A percentile compares a stretch with the other conserved stretches of the same genome.
These are phyloP conservation scores for rapeseed (Brassica napus) DNA, from an alignment of 345 rosid genomes.

Conservation along the genomic window DNA sequence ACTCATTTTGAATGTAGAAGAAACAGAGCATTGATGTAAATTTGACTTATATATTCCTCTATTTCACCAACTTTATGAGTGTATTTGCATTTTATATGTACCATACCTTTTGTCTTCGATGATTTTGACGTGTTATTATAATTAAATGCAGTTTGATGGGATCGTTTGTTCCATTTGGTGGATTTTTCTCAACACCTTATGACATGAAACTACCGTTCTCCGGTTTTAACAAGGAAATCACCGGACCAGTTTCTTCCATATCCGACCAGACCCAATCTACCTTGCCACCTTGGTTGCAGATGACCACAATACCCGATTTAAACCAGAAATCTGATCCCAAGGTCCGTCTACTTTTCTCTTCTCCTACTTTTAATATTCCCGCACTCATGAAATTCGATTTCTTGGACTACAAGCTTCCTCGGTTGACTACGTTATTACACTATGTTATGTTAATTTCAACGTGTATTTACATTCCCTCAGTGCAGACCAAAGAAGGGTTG, in stretches of 20 bases:
- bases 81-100: not conserved
- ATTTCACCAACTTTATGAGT: constrained; percentile 19
- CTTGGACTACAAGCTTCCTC: constrained; percentile 27
- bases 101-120: not conserved
- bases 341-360: constrained; percentile 45
- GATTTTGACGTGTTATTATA: not conserved
- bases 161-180: constrained; percentile 91
- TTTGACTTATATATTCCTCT: not conserved
- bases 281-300: constrained; percentile 74
- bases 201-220: constrained; percentile 53
- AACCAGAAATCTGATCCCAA: constrained; percentile 43
- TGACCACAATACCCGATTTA: constrained; percentile 47
- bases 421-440: not conserved
- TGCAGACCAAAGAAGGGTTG: constrained; percentile 65
- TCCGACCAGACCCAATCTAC: constrained; percentile 62
- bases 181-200: constrained; percentile 68
- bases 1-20: not conserved
- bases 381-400: not conserved
- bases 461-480: constrained; percentile 52
- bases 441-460: constrained; percentile 42
- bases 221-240: constrained; percentile 30
- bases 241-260: constrained; percentile 46
- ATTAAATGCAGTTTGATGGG: constrained; percentile 75
- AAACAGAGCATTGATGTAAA: not conserved
- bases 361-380: not conserved